Evolutionary conservation across 345 rosid species (phyloP), one percentile per base, ranked within the genome.

Genomic region (Noccaea caerulescens): DNA sequence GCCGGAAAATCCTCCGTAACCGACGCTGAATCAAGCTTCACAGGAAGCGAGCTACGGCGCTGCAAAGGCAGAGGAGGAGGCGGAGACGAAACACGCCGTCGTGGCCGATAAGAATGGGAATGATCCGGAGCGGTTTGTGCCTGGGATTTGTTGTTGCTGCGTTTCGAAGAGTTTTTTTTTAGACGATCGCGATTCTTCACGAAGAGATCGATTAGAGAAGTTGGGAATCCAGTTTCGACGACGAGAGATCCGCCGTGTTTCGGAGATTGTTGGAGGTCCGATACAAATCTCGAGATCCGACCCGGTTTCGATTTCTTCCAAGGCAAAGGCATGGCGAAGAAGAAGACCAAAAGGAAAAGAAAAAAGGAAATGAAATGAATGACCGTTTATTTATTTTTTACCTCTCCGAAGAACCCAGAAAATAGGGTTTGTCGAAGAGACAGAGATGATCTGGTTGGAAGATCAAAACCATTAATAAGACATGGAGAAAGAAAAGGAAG

Each of bases 181-280:
- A 91, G 76, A 27, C 93, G 85, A 73, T 87, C 87, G 10, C 85
- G 89, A 71, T 93, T 91, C 82, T 93, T 93, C 49, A 82, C 87
- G 57, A 93, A 86, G 39, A 93, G 89, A 78, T 91, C 96, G 69
- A 88, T 71, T 1, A 91, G 82, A 46, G 98, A 94, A 42, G 99
- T 86, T 5, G 99, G 97, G 77, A 89, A 94, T 1, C 98, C 99
- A 8, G 98, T 90, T 68, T 88, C 82, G 5, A 93, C 92, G 10
- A 91, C 91, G 11, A 88, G 84, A 4, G 96, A 91, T 51, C 82
- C 85, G 10, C 88, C 85, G 36, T 61, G 87, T 77, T 85, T 91
- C 0, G 91, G 89, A 11, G 92, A 78, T 39, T 81, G 76, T 58
- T 84, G 96, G 66, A 93, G 82, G 72, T 88, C 97, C 39, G 96